Evolutionary conservation across 371 early-diverging fungal species (phyloP).

Genomic region (Aphelidium insulamus): DNA sequence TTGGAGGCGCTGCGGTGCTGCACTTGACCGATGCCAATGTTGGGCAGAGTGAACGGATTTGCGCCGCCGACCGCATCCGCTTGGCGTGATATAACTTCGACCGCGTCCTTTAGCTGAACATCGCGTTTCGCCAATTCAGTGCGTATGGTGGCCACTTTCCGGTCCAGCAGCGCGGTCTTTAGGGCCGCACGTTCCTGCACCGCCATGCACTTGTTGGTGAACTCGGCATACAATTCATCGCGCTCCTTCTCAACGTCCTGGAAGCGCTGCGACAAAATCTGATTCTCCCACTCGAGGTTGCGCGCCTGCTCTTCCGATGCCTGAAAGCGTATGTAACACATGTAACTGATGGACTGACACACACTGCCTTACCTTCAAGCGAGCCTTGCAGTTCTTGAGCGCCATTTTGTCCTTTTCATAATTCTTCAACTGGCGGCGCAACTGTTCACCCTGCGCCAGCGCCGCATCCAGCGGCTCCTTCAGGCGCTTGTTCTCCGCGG

Average conservation of each 20-base stretch:
- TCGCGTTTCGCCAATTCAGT: too few relatives aligned
- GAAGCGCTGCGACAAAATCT: slow-evolving; percentile 29
- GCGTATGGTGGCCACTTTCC: too few relatives aligned
- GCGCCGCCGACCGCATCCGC: too few relatives aligned
- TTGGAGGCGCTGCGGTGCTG: too few relatives aligned
- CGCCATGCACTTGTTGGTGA: slow-evolving; percentile 22
- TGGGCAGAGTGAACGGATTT: too few relatives aligned
- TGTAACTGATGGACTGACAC: too few relatives aligned
- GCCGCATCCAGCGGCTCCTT: slow-evolving; percentile 25
- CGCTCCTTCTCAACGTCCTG: slow-evolving; percentile 22
- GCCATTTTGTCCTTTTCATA: slow-evolving; percentile 30
- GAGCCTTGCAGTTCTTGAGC: slow-evolving; percentile 23
- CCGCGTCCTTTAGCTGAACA: too few relatives aligned
- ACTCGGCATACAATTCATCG: slow-evolving; percentile 24
- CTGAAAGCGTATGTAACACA: too few relatives aligned
- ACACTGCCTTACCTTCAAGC: slow-evolving; percentile 25
- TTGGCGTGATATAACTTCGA: too few relatives aligned
- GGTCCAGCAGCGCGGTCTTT: slow-evolving; percentile 29
- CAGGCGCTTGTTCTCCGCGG: slow-evolving; percentile 28
- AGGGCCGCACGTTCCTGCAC: slow-evolving; percentile 33
- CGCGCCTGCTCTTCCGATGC: slow-evolving; percentile 23
- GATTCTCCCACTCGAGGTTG: slow-evolving; percentile 28
- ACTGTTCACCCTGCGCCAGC: slow-evolving; percentile 22
- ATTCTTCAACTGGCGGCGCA: slow-evolving; percentile 19
- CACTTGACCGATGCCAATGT: too few relatives aligned